Conservation (phyloP, 257 asterid genomes). For the Orobanche coerulescens region DNA sequence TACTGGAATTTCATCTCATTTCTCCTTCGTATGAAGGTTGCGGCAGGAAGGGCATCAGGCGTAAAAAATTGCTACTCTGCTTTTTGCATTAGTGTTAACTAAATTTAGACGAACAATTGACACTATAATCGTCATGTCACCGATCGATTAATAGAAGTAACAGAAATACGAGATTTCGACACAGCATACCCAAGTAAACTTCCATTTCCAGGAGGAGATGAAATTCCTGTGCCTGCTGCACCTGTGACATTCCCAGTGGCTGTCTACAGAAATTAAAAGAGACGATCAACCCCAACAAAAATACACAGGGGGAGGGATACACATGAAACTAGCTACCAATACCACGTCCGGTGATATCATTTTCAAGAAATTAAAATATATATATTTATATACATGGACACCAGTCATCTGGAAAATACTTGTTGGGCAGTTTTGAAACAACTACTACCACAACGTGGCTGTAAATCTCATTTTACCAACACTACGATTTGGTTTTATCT, state of each 20-base stretch:
- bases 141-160: neutral
- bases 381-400: neutral
- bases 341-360: neutral
- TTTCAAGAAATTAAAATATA: neutral
- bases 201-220: conserved; percentile 82
- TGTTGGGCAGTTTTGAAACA: conserved; percentile 5
- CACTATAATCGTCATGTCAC: no score
- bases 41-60: no score
- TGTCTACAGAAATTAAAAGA: conserved; percentile 38
- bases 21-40: no score
- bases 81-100: no score
- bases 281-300: conserved; percentile 18
- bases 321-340: neutral
- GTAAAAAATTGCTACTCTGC: no score
- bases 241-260: conserved; percentile 54
- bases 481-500: neutral
- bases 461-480: conserved; percentile 6
- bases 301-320: conserved; percentile 4
- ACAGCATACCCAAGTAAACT: conserved; percentile 84
- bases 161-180: neutral
- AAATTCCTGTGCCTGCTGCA: conserved; percentile 44
- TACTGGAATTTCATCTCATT: no score
- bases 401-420: neutral
- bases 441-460: conserved; percentile 5
- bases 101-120: no score